Percentiles rank a stretch among this genome's conserved stretches.
These are phyloP conservation scores for Wickerhamomyces sp. DNA, from an alignment of 1,139 yeast species.

Conservation along the genomic window DNA sequence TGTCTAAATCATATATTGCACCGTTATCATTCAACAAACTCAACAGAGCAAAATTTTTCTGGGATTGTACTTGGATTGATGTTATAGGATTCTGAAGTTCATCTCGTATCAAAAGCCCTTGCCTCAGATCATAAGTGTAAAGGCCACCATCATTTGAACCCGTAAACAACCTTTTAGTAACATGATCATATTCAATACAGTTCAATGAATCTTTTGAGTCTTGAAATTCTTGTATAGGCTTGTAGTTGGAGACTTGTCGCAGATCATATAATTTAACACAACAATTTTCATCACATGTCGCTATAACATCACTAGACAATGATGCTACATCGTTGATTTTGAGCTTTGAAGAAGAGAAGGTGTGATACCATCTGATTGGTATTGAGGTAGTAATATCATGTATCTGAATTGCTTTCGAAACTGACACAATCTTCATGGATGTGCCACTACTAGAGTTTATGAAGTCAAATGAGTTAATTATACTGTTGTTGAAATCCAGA, in stretches of 20 bases:
- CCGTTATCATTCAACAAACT: not conserved
- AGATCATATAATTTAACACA: conserved; percentile 17
- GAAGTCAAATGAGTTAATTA: conserved; percentile 7
- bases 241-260: conserved; percentile 13
- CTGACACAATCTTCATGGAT: conserved; percentile 6
- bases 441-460: not conserved
- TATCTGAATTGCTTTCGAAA: conserved; percentile 12
- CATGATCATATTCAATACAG: conserved; percentile 5
- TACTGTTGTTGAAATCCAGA: not conserved
- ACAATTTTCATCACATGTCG: conserved; percentile 19
- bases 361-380: conserved; percentile 9
- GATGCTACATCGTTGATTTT: conserved; percentile 10
- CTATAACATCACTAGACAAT: conserved; percentile 12
- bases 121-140: conserved; percentile 19
- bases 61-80: conserved; percentile 3
- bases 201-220: conserved; percentile 17
- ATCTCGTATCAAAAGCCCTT: conserved; percentile 12
- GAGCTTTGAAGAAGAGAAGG: conserved; percentile 6
- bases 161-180: not conserved
- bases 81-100: conserved; percentile 11
- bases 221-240: conserved; percentile 17
- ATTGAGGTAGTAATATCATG: conserved; percentile 9
- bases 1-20: not conserved
- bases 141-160: conserved; percentile 23
- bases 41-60: not conserved